phyloP scores from a whole-genome alignment of 805 yeast species.

The Danielia reshetovae region DNA sequence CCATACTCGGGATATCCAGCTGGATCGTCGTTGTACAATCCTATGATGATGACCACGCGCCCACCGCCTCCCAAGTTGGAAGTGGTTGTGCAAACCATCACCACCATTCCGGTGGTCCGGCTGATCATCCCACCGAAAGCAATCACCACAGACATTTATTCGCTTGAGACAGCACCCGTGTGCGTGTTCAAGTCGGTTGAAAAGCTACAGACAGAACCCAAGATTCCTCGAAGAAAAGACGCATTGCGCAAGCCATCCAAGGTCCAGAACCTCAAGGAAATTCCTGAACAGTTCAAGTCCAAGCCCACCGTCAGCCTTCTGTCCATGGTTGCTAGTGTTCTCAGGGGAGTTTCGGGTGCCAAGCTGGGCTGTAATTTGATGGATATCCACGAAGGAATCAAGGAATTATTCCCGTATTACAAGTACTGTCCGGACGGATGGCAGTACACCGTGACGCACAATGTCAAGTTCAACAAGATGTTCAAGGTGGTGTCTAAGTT shows the following conservation, averaged over 20 bases:
- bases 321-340: slow-evolving; percentile 72
- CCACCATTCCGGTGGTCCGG: slow-evolving; percentile 20
- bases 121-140: slow-evolving; percentile 22
- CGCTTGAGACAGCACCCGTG: slow-evolving; percentile 21
- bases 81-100: slow-evolving; percentile 26
- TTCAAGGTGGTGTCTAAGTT: slow-evolving; percentile 69
- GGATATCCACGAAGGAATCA: slow-evolving; percentile 83
- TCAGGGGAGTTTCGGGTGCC: slow-evolving; percentile 61
- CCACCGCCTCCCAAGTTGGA: slow-evolving; percentile 38
- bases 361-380: slow-evolving; percentile 55
- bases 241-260: slow-evolving; percentile 44
- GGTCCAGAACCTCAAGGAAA: slow-evolving; percentile 73
- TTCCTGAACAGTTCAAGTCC: slow-evolving; percentile 79
- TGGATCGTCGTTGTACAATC: neutral
- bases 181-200: slow-evolving; percentile 33
- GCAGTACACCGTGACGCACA: slow-evolving; percentile 94
- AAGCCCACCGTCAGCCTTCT: slow-evolving; percentile 85
- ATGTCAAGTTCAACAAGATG: slow-evolving; percentile 78
- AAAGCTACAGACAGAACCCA: slow-evolving; percentile 28
- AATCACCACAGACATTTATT: slow-evolving; percentile 21
- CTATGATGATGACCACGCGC: slow-evolving; percentile 8
- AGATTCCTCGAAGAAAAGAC: slow-evolving; percentile 30
- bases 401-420: slow-evolving; percentile 86
- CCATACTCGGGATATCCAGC: neutral
- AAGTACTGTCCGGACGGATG: slow-evolving; percentile 95